Base-by-base conservation (phyloP, 345 rosid species). In the Boechera divaricarpa region DNA sequence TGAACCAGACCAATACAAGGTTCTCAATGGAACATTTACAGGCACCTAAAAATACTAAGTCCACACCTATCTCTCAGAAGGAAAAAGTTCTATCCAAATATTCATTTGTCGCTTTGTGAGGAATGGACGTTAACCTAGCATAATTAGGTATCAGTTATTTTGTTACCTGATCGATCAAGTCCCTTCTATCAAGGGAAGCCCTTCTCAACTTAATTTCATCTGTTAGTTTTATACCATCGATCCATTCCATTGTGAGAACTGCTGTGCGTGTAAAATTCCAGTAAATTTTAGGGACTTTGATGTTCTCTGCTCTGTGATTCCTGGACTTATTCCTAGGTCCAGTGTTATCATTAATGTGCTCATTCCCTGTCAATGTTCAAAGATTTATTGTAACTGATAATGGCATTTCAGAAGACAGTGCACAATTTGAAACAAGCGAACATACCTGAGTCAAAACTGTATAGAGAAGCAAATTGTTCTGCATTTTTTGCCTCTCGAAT, bases 201-300 rank as follows among this genome's bases (percentile, higher is more conserved):
- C 70, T 80, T 70, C 52, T 82, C 75, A 95, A 79, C 70, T 81
- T 73, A 52, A 72, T 64, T 67, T 91, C 90, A 80, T 95, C 90
- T 26, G 99, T 95, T 64, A 95, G 91, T 82, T 92, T 95, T 82
- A 95, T 92, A 75, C 91, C 96, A 86, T 95, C 94, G 38, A 95
- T 65, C 99, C 99, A 95, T 79, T 95, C 98, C 99, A 95, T 92
- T 10, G 99, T 95, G 58, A 95, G 97, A 44, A 95, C 99, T 57
- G 90, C 86, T 41, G 82, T 89, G 61, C 93, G 85, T 6, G 98
- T 92, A 61, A 84, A 60, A 12, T 86, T 84, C 99, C 99, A 92
- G 81, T 90, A 82, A 69, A 95, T 90, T 80, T 91, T 95, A 48
- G 98, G 99, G 70, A 91, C 98, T 86, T 87, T 92, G 52, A 95